Conservation (phyloP, 1,139 yeast species). For the Pichia sp. region DNA sequence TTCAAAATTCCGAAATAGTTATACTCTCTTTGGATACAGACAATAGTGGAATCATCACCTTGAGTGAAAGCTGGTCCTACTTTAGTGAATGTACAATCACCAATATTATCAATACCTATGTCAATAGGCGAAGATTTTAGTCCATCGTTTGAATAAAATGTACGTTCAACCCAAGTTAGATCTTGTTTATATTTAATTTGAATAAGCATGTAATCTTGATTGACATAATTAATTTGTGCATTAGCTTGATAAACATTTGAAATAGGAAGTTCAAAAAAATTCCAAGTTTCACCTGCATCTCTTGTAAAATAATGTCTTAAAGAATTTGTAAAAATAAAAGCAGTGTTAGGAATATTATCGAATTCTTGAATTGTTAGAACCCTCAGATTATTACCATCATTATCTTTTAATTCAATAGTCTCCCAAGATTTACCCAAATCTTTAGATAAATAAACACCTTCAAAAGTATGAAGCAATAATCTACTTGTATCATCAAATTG, state of each 20-base stretch:
- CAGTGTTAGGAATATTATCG: conserved; percentile 46
- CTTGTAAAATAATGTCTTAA: conserved; percentile 44
- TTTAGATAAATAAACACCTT: conserved; percentile 37
- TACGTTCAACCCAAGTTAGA: neutral
- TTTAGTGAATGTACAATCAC: conserved; percentile 48
- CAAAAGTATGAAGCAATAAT: conserved; percentile 36
- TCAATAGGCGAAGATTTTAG: conserved; percentile 39
- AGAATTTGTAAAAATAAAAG: conserved; percentile 42
- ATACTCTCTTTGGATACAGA: conserved; percentile 41
- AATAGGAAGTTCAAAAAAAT: conserved; percentile 31
- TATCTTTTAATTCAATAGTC: conserved; percentile 29
- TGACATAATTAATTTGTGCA: conserved; percentile 25
- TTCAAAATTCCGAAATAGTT: conserved; percentile 42
- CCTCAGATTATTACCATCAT: conserved; percentile 25
- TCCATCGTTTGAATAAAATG: conserved; percentile 48
- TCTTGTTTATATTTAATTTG: conserved; percentile 17
- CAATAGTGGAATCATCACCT: conserved; percentile 39
- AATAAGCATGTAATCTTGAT: conserved; percentile 23
- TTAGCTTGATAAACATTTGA: neutral
- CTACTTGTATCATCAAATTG: conserved; percentile 55
- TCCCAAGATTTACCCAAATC: conserved; percentile 59
- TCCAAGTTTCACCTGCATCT: conserved; percentile 59
- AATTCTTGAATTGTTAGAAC: conserved; percentile 30
- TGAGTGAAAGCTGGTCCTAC: conserved; percentile 35
- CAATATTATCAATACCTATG: conserved; percentile 31